These are phyloP conservation scores for Pneumocystis canis DNA, from an alignment of 1,139 yeast genomes.

Conservation along the genomic window DNA sequence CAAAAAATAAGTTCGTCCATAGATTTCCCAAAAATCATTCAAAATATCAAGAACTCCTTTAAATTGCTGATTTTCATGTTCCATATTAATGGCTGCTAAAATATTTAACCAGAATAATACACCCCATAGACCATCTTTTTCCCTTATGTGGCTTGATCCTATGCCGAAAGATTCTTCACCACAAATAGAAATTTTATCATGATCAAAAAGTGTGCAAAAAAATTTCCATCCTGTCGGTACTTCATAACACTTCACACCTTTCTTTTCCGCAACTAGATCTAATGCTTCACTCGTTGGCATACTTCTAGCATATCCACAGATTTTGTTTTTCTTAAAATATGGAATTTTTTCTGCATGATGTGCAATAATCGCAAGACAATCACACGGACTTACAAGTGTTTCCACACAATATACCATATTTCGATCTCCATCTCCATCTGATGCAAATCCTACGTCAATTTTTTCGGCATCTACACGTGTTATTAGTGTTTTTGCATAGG, in stretches of 20 bases:
- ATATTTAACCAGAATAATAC: conserved; percentile 93
- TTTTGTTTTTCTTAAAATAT: conserved; percentile 73
- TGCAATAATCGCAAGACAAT: conserved; percentile 92
- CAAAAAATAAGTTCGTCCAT: conserved; percentile 96
- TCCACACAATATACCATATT: conserved; percentile 96
- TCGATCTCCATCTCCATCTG: conserved; percentile 98
- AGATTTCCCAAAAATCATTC: conserved; percentile 72
- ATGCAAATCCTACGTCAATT: conserved; percentile 93
- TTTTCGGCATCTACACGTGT: conserved; percentile 63
- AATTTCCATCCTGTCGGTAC: conserved; percentile 99
- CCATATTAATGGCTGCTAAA: conserved; percentile 56
- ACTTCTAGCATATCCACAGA: conserved; percentile 88
- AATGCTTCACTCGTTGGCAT: conserved; percentile 96
- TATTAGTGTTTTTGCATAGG: conserved; percentile 82
- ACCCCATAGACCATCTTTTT: conserved; percentile 97
- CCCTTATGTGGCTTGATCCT: conserved; percentile 93
- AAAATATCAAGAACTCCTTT: conserved; percentile 69
- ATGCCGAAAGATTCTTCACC: conserved; percentile 98
- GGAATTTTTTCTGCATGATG: conserved; percentile 74
- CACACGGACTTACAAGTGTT: conserved; percentile 95
- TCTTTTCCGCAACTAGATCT: conserved; percentile 73
- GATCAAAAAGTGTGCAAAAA: conserved; percentile 88
- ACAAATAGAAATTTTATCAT: conserved; percentile 82
- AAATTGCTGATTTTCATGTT: conserved; percentile 34
- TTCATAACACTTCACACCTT: conserved; percentile 67